Conservation (phyloP, 352 stramenopile species). For the Phytophthora sp. region DNA sequence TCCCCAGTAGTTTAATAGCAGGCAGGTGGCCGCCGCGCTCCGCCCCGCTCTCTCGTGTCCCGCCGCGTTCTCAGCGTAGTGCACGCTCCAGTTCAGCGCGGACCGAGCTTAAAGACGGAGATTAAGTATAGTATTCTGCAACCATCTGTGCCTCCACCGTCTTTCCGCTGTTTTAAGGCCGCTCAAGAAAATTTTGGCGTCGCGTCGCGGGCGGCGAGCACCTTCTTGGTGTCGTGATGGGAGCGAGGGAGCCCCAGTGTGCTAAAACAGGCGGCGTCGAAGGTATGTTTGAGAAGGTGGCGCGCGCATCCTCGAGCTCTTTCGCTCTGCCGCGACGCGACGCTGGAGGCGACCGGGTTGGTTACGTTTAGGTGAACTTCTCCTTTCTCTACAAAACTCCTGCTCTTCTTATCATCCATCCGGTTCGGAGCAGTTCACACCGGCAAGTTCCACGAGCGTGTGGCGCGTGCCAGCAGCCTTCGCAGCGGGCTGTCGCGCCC, state of each 20-base stretch:
- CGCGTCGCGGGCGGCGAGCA: neutral
- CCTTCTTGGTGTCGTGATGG: neutral
- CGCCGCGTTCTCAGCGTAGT: conserved; percentile 35
- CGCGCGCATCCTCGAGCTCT: conserved; percentile 14
- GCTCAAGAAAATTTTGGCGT: too few species aligned
- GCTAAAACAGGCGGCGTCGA: conserved; percentile 29
- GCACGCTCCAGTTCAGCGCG: conserved; percentile 36
- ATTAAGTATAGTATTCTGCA: conserved; percentile 44
- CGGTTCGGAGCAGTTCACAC: conserved; percentile 22
- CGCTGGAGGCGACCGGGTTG: neutral
- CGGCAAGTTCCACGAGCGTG: conserved; percentile 44
- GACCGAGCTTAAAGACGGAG: conserved; percentile 20
- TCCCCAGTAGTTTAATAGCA: conserved; percentile 34
- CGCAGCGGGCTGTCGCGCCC: neutral
- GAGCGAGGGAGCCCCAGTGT: conserved; percentile 19
- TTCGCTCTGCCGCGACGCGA: conserved; percentile 2
- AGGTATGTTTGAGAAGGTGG: conserved; percentile 30
- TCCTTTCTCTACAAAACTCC: conserved; percentile 11
- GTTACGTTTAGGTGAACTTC: neutral
- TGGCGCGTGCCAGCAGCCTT: conserved; percentile 26
- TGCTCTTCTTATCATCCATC: conserved; percentile 6
- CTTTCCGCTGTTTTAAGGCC: neutral
- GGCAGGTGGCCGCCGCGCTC: conserved; percentile 1
- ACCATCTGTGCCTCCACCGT: conserved; percentile 11
- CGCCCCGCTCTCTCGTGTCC: conserved; percentile 8